These are phyloP conservation scores for Mycosphaerelloides madeirae DNA, from an alignment of 2,329 filamentous ascomycete species.

Conservation along the genomic window DNA sequence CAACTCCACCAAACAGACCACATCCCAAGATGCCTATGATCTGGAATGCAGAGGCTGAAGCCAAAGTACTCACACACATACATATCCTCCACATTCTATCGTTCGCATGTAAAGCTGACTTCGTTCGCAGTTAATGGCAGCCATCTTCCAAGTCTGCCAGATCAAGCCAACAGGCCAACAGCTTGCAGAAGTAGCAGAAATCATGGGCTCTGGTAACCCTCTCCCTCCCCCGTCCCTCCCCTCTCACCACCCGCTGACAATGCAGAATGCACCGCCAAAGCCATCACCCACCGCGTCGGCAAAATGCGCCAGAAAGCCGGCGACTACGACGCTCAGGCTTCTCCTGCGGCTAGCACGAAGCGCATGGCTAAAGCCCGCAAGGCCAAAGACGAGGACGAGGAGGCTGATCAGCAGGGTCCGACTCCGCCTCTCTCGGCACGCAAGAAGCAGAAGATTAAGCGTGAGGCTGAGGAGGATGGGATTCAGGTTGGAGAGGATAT, in stretches of 20 bases:
- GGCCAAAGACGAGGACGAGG: neutral
- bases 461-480: constrained; percentile 9
- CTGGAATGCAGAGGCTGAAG: constrained; percentile 29
- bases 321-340: neutral
- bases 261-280: constrained; percentile 27
- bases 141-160: constrained; percentile 28
- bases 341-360: constrained; percentile 1
- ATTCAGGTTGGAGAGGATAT: constrained; percentile 26
- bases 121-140: constrained; percentile 23
- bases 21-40: constrained; percentile 28
- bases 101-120: neutral
- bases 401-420: constrained; percentile 3
- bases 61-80: constrained; percentile 21
- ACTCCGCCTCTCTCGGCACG: neutral
- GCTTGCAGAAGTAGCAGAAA: constrained; percentile 21
- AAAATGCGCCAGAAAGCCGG: constrained; percentile 20
- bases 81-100: neutral
- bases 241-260: neutral
- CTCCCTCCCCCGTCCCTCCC: neutral
- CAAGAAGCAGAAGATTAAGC: constrained; percentile 8
- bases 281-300: constrained; percentile 28
- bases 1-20: neutral
- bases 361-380: neutral
- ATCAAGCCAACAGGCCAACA: constrained; percentile 24
- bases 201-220: constrained; percentile 27